Evolutionary conservation across 371 early-diverging fungal genomes (phyloP).

Genomic region (Rhizopus delemar): DNA sequence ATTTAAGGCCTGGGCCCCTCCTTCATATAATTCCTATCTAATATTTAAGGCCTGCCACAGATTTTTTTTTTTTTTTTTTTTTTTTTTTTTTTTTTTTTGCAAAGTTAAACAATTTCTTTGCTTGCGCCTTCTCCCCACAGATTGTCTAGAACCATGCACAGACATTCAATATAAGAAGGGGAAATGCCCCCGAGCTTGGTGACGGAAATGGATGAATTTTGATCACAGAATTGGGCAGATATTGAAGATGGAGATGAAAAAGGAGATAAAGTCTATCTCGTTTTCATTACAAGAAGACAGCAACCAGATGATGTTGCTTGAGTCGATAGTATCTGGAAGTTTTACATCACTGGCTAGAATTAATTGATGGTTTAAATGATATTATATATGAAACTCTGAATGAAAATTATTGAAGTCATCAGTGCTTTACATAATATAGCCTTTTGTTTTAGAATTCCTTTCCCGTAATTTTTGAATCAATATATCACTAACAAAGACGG

Average conservation of each 20-base stretch:
- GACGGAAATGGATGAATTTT: conserved; percentile 27
- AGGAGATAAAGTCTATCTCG: conserved; percentile 13
- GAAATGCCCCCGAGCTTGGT: conserved; percentile 23
- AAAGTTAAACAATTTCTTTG: conserved; percentile 36
- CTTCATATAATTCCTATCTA: too few species aligned
- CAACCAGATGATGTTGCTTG: conserved; percentile 46
- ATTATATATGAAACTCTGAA: conserved; percentile 20
- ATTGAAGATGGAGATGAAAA: conserved; percentile 14
- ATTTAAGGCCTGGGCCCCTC: too few species aligned
- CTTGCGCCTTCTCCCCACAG: conserved; percentile 28
- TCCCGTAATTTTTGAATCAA: too few species aligned
- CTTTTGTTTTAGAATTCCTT: background rate
- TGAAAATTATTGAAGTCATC: background rate
- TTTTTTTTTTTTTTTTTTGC: conserved; percentile 47
- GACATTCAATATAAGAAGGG: conserved; percentile 40
- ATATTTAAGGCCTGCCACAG: too few species aligned
- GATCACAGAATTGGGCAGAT: conserved; percentile 23
- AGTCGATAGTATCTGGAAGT: conserved; percentile 32
- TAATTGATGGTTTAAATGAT: conserved; percentile 37
- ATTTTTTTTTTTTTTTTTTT: conserved; percentile 50
- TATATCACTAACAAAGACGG: too few species aligned
- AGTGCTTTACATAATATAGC: background rate
- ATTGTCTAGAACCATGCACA: conserved; percentile 25
- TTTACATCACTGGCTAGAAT: conserved; percentile 43
- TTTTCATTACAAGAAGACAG: conserved; percentile 34